Conservation (phyloP, 2,329 filamentous ascomycete species). For the Cladosporium velox region DNA sequence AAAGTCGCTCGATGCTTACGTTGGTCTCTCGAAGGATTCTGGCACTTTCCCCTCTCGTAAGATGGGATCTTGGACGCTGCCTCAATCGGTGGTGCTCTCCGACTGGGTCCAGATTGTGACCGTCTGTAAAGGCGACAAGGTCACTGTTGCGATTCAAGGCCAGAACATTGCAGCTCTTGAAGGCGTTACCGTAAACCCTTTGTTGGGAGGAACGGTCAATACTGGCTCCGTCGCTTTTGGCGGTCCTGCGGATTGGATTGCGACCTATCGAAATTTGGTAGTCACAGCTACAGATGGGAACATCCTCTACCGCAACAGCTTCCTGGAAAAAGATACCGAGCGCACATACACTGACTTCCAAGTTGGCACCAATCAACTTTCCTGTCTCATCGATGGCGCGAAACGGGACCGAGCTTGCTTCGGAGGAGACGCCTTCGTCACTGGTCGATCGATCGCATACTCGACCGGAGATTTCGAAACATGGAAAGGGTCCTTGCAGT, state of each 20-base stretch:
- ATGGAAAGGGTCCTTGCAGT: conserved; percentile 10
- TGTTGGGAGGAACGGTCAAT: background rate
- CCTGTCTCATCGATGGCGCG: conserved; percentile 25
- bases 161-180: background rate
- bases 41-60: background rate
- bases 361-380: conserved; percentile 21
- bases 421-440: conserved; percentile 23
- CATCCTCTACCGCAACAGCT: background rate
- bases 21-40: background rate
- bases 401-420: conserved; percentile 25
- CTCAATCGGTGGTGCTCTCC: background rate
- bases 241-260: background rate
- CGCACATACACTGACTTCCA: conserved; percentile 22
- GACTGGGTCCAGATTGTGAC: background rate
- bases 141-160: background rate
- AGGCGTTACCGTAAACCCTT: background rate
- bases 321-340: background rate
- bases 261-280: background rate
- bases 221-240: background rate
- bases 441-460: conserved; percentile 6
- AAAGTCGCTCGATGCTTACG: background rate
- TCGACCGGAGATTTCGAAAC: background rate
- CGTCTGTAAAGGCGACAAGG: background rate
- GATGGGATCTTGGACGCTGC: background rate
- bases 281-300: background rate